These are phyloP conservation scores for Aspergillus kassunensis DNA, from an alignment of 495 filamentous ascomycete species.

Conservation along the genomic window DNA sequence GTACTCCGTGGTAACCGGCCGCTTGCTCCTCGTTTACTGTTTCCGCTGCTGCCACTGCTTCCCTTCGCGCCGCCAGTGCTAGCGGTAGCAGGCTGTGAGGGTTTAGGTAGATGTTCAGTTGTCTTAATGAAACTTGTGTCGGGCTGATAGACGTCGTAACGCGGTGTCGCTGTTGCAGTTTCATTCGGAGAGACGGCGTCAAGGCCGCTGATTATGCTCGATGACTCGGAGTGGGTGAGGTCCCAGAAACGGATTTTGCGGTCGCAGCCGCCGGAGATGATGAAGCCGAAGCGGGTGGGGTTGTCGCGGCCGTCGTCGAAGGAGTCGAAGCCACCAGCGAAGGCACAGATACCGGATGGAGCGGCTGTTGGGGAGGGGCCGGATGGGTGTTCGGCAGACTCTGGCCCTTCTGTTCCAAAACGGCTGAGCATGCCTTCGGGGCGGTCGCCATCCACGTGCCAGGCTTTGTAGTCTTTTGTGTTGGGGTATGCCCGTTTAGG, in stretches of 20 bases:
- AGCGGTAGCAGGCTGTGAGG: slow-evolving; percentile 46
- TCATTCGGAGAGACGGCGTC: slow-evolving; percentile 61
- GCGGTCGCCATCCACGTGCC: slow-evolving; percentile 85
- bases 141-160: slow-evolving; percentile 68
- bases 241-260: slow-evolving; percentile 95
- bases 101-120: slow-evolving; percentile 63
- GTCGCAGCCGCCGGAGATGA: slow-evolving; percentile 83
- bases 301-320: slow-evolving; percentile 41
- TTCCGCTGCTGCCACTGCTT: slow-evolving; percentile 19
- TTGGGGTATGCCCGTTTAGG: slow-evolving; percentile 33
- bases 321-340: slow-evolving; percentile 49
- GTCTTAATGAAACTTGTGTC: slow-evolving; percentile 64
- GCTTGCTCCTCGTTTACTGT: slow-evolving; percentile 34
- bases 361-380: slow-evolving; percentile 15
- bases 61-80: slow-evolving; percentile 27
- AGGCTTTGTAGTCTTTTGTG: slow-evolving; percentile 72
- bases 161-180: slow-evolving; percentile 47
- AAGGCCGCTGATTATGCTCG: slow-evolving; percentile 73
- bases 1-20: slow-evolving; percentile 66
- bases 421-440: slow-evolving; percentile 85
- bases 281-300: slow-evolving; percentile 54
- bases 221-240: slow-evolving; percentile 64
- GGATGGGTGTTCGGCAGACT: slow-evolving; percentile 47
- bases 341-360: slow-evolving; percentile 42
- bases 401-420: slow-evolving; percentile 62